Base-by-base conservation (phyloP, 2,329 filamentous ascomycete genomes). In the Exophiala oligosperma region DNA sequence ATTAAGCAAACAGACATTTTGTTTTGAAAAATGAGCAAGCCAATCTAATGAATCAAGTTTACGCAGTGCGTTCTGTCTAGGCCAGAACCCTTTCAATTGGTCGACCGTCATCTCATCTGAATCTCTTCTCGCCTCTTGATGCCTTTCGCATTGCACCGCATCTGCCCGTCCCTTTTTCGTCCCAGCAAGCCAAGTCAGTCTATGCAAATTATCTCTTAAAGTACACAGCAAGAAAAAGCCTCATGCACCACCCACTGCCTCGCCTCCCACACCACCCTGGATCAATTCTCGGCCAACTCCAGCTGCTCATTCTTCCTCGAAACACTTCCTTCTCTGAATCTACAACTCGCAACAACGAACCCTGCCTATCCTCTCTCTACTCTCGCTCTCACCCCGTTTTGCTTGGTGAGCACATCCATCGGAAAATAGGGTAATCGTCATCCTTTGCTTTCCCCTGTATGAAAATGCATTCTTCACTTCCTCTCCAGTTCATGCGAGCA, bases 391-490 rank as follows among this genome's bases (percentile, higher is more conserved):
- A 35, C 4, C 32, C 9, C 43, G 4, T 17, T 46, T 24, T 26
- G 11, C 43, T 26, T 14, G 21, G 9, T 28, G 14, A 29, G 24
- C 23, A 50, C 43, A 49, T 57, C 49, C 49, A 56, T 58, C 52
- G 21, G 26, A 55, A 60, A 40, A 43, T 35, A 35, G 32, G 2
- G 37, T 26, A 54, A 46, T 28, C 24, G 17, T 41, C 57, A 54
- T 56, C 56, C 56, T 56, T 32, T 44, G 48, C 55, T 57, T 60
- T 29, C 54, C 52, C 41, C 32, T 2, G 7, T 9, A 52, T 44
- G 40, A 54, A 32, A 29, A 52, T 32, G 21, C 41, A 24, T 38
- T 49, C 28, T 48, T 26, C 38, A 41, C 41, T 54, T 55, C 46
- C 54, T 35, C 40, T 50, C 48, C 50, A 38, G 43, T 57, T 40